phyloP scores from a whole-genome alignment of 768 basidiomycete species.

The Auricularia cornea region DNA sequence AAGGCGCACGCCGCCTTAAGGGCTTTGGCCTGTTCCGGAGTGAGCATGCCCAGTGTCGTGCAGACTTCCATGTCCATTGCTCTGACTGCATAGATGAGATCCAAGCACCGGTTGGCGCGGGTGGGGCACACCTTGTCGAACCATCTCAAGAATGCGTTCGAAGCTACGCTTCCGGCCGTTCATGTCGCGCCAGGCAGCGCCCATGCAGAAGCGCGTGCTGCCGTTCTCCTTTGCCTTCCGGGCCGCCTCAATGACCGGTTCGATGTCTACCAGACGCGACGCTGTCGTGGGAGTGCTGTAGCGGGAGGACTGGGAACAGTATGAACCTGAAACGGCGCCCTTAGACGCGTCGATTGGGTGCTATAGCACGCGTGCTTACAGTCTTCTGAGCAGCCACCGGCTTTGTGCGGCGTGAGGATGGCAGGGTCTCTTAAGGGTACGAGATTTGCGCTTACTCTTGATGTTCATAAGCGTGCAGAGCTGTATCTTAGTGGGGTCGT shows the following conservation, averaged over 20 bases:
- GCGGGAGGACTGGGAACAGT: constrained; percentile 96
- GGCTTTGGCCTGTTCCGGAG: constrained; percentile 82
- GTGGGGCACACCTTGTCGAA: constrained; percentile 37
- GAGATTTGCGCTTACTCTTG: constrained; percentile 63
- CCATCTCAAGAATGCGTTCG: constrained; percentile 89
- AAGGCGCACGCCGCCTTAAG: constrained; percentile 81
- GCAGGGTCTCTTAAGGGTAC: background rate
- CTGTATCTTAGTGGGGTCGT: constrained; percentile 87
- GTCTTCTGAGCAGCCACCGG: constrained; percentile 93
- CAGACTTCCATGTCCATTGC: constrained; percentile 99
- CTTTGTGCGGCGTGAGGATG: constrained; percentile 32
- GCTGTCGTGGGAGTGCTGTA: constrained; percentile 87
- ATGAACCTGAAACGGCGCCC: constrained; percentile 53
- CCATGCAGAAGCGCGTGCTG: constrained; percentile 98
- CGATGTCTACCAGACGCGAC: constrained; percentile 76
- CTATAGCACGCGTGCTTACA: constrained; percentile 45
- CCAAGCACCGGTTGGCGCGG: background rate
- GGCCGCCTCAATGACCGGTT: constrained; percentile 88
- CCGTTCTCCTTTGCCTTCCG: constrained; percentile 93
- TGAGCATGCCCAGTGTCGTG: constrained; percentile 96
- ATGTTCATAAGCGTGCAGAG: constrained; percentile 98
- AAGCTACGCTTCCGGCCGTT: constrained; percentile 90
- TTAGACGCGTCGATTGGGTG: background rate
- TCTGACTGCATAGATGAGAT: constrained; percentile 38
- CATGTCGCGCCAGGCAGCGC: constrained; percentile 95